These are phyloP conservation scores for Vigna mungo DNA, from an alignment of 306 rosid genomes.

Conservation along the genomic window DNA sequence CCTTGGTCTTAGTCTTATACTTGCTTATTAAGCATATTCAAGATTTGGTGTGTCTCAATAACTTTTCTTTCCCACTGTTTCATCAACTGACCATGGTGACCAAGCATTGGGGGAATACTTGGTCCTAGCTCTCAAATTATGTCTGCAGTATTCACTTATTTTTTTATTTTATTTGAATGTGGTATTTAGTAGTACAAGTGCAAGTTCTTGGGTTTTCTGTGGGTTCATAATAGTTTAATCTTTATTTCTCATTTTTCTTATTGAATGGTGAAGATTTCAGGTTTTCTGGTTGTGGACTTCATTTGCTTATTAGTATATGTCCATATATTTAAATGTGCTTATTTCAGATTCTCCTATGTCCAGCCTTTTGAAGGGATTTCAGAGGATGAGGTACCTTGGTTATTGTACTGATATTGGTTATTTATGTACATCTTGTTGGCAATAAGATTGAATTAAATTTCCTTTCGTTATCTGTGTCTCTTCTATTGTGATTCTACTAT, in stretches of 20 bases:
- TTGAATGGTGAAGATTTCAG: slow-evolving; percentile 19
- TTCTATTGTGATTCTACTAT: slow-evolving; percentile 14
- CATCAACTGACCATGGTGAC: background rate
- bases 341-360: slow-evolving; percentile 25
- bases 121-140: slow-evolving; percentile 7
- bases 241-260: background rate
- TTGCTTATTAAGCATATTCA: background rate
- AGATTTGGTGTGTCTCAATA: background rate
- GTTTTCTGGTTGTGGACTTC: slow-evolving; percentile 28
- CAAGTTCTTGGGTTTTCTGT: slow-evolving; percentile 26
- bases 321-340: slow-evolving; percentile 19
- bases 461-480: slow-evolving; percentile 38
- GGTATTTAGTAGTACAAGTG: background rate
- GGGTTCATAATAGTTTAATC: slow-evolving; percentile 7
- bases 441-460: slow-evolving; percentile 42
- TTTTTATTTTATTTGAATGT: slow-evolving; percentile 21
- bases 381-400: slow-evolving; percentile 70
- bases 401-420: slow-evolving; percentile 33
- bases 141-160: background rate
- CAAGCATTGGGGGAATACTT: slow-evolving; percentile 1
- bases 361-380: slow-evolving; percentile 60
- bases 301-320: slow-evolving; percentile 35
- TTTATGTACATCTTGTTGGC: slow-evolving; percentile 34
- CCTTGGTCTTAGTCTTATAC: background rate
- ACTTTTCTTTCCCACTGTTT: slow-evolving; percentile 22